Evolutionary conservation across 352 stramenopile species (phyloP).

Genomic region (Phytopythium helicoides): DNA sequence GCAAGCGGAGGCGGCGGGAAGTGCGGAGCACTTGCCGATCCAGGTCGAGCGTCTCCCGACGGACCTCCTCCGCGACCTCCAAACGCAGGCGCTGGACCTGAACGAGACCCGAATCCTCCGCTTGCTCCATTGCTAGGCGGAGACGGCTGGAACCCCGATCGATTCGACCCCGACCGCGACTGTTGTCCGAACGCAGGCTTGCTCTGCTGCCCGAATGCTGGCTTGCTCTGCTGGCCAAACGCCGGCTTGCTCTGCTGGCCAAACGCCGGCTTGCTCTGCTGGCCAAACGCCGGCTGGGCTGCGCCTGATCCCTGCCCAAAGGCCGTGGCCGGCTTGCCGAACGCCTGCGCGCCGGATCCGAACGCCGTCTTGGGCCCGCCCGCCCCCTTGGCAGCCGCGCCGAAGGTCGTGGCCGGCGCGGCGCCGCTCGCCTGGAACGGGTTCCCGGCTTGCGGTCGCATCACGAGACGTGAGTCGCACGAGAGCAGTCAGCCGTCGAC

Average conservation of each 20-base stretch:
- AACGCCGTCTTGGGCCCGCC: not conserved
- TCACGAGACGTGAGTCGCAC: not conserved
- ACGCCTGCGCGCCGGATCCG: too few species aligned
- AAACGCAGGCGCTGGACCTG: too few species aligned
- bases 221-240: too few species aligned
- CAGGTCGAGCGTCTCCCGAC: too few species aligned
- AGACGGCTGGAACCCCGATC: not conserved
- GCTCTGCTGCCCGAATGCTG: not conserved
- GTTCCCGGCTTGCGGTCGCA: slow-evolving; percentile 10
- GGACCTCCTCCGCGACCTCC: too few species aligned
- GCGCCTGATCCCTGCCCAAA: slow-evolving; percentile 8
- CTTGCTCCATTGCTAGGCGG: not conserved
- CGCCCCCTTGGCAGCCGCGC: not conserved
- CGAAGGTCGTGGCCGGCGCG: not conserved
- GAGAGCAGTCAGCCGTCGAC: not conserved
- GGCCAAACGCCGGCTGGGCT: not conserved
- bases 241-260: too few species aligned
- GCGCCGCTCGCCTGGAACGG: slow-evolving; percentile 22
- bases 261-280: too few species aligned
- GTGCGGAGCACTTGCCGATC: slow-evolving; percentile 3
- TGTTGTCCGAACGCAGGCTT: not conserved
- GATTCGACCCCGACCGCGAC: not conserved
- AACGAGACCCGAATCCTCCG: too few species aligned
- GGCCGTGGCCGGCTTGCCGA: slow-evolving; percentile 6
- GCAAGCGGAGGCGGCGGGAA: slow-evolving; percentile 12